phyloP scores from a whole-genome alignment of 1,139 yeast species.

The Debaryomycetaceae sp. region DNA sequence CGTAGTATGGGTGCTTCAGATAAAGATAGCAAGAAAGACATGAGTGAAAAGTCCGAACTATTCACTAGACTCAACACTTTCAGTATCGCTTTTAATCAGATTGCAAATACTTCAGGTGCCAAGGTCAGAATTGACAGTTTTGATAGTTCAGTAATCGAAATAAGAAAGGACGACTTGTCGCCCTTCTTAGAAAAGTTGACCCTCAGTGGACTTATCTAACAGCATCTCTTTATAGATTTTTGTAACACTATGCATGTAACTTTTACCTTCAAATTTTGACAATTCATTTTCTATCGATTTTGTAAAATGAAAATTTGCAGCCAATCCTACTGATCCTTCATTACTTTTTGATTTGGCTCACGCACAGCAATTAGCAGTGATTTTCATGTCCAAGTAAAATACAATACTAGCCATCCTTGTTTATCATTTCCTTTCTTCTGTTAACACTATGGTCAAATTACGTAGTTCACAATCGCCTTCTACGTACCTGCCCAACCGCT shows the following conservation, averaged over 20 bases:
- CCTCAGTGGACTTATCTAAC: slow-evolving; percentile 36
- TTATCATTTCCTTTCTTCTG: no score
- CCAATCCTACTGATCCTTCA: background rate
- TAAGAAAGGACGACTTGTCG: slow-evolving; percentile 79
- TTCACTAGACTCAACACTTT: slow-evolving; percentile 66
- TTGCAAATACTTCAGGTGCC: slow-evolving; percentile 80
- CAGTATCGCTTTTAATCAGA: slow-evolving; percentile 86
- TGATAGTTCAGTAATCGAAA: slow-evolving; percentile 90
- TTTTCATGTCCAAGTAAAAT: no score
- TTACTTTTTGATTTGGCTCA: no score
- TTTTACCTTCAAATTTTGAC: slow-evolving; percentile 1
- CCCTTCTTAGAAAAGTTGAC: slow-evolving; percentile 81
- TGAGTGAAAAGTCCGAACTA: slow-evolving; percentile 13
- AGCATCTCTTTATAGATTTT: background rate
- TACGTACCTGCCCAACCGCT: no score
- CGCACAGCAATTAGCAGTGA: no score
- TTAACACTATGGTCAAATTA: no score
- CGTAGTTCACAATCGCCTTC: no score
- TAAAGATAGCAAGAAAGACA: slow-evolving; percentile 5
- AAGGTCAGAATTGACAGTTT: slow-evolving; percentile 89
- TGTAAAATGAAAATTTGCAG: background rate
- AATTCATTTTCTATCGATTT: background rate
- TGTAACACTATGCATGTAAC: background rate
- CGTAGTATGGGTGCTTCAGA: slow-evolving; percentile 18
- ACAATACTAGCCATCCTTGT: no score